These are phyloP conservation scores for Closterium sp. DNA, from an alignment of 139 green algal species.

Conservation along the genomic window DNA sequence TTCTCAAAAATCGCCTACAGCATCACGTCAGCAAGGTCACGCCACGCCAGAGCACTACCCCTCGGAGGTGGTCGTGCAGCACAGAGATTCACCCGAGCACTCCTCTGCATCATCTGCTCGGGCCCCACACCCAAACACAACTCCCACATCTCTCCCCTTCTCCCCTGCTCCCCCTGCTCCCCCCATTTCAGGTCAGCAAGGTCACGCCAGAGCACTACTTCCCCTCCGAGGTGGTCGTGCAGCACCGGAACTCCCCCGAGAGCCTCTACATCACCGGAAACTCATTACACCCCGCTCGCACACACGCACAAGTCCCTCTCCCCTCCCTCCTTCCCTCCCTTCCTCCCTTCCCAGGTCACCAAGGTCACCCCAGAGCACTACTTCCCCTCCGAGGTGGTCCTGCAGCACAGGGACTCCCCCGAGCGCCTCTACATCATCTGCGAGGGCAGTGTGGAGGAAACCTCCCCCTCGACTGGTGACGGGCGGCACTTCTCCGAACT, in stretches of 20 bases:
- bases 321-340: background rate
- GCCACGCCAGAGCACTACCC: constrained; percentile 3
- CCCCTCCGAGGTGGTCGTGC: background rate
- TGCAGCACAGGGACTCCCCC: constrained; percentile 13
- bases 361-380: background rate
- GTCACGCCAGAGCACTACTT: constrained; percentile 15
- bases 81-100: background rate
- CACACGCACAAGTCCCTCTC: background rate
- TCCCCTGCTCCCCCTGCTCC: too few relatives aligned
- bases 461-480: too few relatives aligned
- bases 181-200: too few relatives aligned
- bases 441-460: constrained; percentile 8
- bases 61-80: constrained; percentile 11
- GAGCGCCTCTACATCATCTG: constrained; percentile 8
- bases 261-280: constrained; percentile 1
- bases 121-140: background rate
- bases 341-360: background rate
- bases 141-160: too few relatives aligned
- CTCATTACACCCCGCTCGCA: background rate
- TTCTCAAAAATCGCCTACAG: too few relatives aligned
- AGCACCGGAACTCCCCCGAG: background rate
- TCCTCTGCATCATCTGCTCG: constrained; percentile 20
- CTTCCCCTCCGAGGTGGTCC: constrained; percentile 9
- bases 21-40: too few relatives aligned
- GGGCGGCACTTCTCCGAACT: too few relatives aligned